Evolutionary conservation across 257 asterid genomes (phyloP).

Genomic region (Fraxinus cuspidata): DNA sequence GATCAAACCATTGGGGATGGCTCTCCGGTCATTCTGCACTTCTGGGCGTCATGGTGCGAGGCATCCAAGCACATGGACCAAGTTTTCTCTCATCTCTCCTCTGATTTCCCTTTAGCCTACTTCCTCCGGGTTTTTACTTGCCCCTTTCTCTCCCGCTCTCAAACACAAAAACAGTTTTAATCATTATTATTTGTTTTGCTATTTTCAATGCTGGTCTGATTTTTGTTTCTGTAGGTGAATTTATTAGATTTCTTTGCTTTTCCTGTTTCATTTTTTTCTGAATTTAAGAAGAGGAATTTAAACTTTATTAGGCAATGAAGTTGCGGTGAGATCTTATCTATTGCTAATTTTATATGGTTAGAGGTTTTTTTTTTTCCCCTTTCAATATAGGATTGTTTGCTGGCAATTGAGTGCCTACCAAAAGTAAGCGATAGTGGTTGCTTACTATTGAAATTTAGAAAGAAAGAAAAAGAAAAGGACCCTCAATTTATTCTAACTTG

Average conservation of each 20-base stretch:
- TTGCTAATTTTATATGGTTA: background rate
- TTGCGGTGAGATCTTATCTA: background rate
- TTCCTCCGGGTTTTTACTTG: conserved; percentile 63
- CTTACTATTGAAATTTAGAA: background rate
- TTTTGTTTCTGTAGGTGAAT: background rate
- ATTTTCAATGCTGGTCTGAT: background rate
- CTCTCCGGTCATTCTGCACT: conserved; percentile 64
- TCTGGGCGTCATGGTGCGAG: conserved; percentile 99
- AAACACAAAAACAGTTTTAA: background rate
- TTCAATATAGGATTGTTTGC: background rate
- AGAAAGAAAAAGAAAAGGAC: background rate
- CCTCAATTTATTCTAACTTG: background rate
- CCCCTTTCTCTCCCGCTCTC: background rate
- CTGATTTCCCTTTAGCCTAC: conserved; percentile 88
- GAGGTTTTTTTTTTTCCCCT: background rate
- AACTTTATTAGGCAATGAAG: background rate
- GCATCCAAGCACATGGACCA: conserved; percentile 99
- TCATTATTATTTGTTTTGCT: background rate
- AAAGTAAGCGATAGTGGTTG: background rate
- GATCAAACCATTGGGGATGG: conserved; percentile 48
- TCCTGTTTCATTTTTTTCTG: background rate
- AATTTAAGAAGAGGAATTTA: background rate
- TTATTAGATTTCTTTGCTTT: background rate
- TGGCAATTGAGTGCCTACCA: background rate
- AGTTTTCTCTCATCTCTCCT: conserved; percentile 88